These are phyloP conservation scores for Astrephomene gubernaculifera DNA, from an alignment of 139 green algal genomes.

Conservation along the genomic window DNA sequence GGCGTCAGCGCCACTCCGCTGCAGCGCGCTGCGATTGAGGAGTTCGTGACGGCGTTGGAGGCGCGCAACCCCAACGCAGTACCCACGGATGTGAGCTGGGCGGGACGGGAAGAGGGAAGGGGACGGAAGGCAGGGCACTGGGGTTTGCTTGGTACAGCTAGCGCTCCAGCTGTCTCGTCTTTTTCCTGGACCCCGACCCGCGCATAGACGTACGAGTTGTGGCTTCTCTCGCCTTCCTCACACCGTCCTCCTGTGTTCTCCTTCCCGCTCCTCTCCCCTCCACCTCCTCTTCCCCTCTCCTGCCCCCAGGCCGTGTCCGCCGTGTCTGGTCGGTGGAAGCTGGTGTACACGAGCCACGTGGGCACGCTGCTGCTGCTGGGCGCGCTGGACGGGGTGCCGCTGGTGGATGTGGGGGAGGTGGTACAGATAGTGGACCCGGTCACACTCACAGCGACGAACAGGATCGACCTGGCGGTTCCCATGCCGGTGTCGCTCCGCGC, in stretches of 20 bases:
- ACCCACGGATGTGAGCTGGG: slow-evolving; percentile 28
- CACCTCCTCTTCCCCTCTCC: neutral
- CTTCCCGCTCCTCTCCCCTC: neutral
- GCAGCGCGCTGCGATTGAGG: slow-evolving; percentile 62
- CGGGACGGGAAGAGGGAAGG: too few relatives aligned
- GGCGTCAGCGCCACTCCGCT: slow-evolving; percentile 49
- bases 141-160: too few relatives aligned
- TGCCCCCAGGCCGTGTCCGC: slow-evolving; percentile 23
- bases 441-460: slow-evolving; percentile 76
- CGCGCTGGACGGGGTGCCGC: slow-evolving; percentile 63
- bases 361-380: slow-evolving; percentile 70
- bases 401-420: slow-evolving; percentile 78
- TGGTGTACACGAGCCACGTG: slow-evolving; percentile 75
- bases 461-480: slow-evolving; percentile 51
- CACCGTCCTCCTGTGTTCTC: neutral
- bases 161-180: too few relatives aligned
- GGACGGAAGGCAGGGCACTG: too few relatives aligned
- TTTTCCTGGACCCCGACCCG: too few relatives aligned
- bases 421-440: slow-evolving; percentile 65
- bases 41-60: slow-evolving; percentile 71
- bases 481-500: slow-evolving; percentile 48
- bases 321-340: slow-evolving; percentile 67
- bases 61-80: slow-evolving; percentile 59
- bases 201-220: too few relatives aligned
- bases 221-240: too few relatives aligned